A percentile compares a stretch with the other conserved stretches of the same genome.
These are phyloP conservation scores for Cubamyces lactineus DNA, from an alignment of 768 basidiomycete genomes.

Conservation along the genomic window DNA sequence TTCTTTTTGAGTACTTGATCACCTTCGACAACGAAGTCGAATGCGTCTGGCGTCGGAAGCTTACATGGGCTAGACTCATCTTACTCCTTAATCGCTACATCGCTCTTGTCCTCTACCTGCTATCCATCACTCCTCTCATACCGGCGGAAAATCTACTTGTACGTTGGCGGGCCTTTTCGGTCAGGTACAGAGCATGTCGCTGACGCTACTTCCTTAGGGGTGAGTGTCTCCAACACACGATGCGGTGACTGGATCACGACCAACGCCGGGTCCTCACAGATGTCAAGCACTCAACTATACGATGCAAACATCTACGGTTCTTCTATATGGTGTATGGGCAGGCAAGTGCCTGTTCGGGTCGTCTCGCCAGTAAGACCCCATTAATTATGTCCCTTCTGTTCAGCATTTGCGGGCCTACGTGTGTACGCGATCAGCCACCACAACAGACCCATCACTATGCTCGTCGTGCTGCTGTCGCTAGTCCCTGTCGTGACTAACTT, in stretches of 20 bases:
- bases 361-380: no score
- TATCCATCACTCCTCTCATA: conserved; percentile 14
- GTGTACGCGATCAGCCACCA: conserved; percentile 18
- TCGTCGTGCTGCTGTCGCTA: conserved; percentile 16
- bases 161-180: neutral
- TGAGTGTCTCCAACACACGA: neutral
- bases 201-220: neutral
- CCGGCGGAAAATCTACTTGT: conserved; percentile 3
- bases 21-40: conserved; percentile 23
- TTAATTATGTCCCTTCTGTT: no score
- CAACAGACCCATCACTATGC: conserved; percentile 3
- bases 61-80: conserved; percentile 12
- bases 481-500: conserved; percentile 18
- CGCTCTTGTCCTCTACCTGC: conserved; percentile 2
- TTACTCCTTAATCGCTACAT: conserved; percentile 23
- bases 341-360: neutral
- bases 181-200: no score
- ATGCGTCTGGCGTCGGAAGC: conserved; percentile 21
- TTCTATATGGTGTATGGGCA: conserved; percentile 22
- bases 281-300: conserved; percentile 8
- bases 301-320: neutral
- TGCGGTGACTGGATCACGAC: neutral
- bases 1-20: conserved; percentile 19
- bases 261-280: neutral
- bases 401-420: conserved; percentile 21